A percentile compares a stretch with the other conserved stretches of the same genome.
These are phyloP conservation scores for Straminergon stramineum DNA, from an alignment of 225 moss, liverwort and hornwort species.

Conservation along the genomic window DNA sequence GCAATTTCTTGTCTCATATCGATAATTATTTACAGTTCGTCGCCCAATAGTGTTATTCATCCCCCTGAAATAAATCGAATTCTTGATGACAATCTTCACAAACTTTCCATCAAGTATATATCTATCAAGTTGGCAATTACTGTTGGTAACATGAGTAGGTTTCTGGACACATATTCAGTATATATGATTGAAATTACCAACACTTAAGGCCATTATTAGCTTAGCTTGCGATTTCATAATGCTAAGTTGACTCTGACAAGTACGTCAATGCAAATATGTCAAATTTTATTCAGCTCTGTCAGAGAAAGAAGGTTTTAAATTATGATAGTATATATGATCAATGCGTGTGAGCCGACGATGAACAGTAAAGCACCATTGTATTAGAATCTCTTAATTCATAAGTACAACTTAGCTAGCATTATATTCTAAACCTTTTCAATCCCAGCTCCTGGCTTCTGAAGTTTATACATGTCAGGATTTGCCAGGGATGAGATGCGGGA, in stretches of 20 bases:
- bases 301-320: neutral
- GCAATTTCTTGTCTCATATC: neutral
- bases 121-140: neutral
- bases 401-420: neutral
- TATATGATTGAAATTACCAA: neutral
- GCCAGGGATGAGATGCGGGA: neutral
- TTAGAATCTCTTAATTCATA: neutral
- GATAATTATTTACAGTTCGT: neutral
- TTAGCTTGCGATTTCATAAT: neutral
- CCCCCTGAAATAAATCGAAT: too few relatives aligned
- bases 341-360: neutral
- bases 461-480: neutral
- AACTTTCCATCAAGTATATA: neutral
- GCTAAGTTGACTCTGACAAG: neutral
- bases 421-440: neutral
- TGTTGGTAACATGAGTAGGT: neutral
- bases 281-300: neutral
- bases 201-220: neutral
- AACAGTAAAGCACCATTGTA: neutral
- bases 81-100: neutral
- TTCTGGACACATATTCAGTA: neutral
- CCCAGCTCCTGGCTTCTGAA: neutral
- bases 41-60: neutral
- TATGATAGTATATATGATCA: neutral
- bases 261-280: neutral